Evolutionary conservation across 768 basidiomycete genomes (phyloP), one percentile per base, ranked within the genome.

Genomic region (Xerocomus potaroensis): DNA sequence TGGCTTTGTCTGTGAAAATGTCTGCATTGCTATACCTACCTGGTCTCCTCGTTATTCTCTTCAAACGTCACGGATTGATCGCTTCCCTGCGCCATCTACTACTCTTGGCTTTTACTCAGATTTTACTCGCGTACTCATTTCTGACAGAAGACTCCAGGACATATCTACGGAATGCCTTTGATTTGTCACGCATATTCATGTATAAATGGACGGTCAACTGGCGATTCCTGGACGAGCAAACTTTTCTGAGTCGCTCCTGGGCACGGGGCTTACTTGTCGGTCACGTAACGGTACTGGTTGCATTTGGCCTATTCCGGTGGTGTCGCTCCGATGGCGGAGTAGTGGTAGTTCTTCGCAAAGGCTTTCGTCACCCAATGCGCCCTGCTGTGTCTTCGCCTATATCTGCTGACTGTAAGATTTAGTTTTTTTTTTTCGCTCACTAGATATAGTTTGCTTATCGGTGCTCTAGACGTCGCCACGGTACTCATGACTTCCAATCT

Each of bases 121-220:
- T 76, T 8, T 48, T 83, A 14, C 69, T 94, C 38, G 89, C 85
- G 4, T 62, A 70, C 8, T 82, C 86, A 6, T 96, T 92, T 72
- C 69, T 94, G 36, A 65, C 70, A 32, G 69, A 76, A 45, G 72
- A 85, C 50, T 69, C 76, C 4, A 58, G 69, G 60, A 74, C 80
- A 18, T 99, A 99, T 65, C 56, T 91, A 32, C 71, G 68, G 19
- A 76, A 77, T 16, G 87, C 96, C 2, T 99, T 95, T 62, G 84
- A 98, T 60, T 72, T 99, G 46, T 81, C 82, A 4, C 84, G 96
- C 12, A 76, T 83, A 8, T 99, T 99, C 69, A 68, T 96, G 24
- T 96, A 88, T 66, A 83, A 89, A 62, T 99, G 95, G 95, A 97
- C 95, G 0, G 93, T 97, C 46, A 99, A 98, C 62, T 99, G 96